Evolutionary conservation across 1,284 basidiomycete genomes (phyloP).

Genomic region (Leccinum subspadiceum): DNA sequence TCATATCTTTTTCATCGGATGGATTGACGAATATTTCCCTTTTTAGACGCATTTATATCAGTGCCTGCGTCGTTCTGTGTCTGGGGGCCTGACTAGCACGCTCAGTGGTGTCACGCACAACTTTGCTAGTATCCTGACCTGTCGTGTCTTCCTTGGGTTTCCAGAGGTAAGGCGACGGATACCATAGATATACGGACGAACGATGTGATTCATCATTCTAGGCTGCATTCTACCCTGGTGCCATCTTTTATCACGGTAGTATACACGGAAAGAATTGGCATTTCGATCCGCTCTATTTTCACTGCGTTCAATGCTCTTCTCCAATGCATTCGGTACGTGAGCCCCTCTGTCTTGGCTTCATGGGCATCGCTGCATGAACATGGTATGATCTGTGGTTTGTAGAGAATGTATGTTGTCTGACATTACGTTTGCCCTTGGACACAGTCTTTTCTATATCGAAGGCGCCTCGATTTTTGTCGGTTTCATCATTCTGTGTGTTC

Average conservation of each 20-base stretch:
- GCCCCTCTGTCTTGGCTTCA: not conserved
- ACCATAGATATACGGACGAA: not conserved
- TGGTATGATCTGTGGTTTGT: not conserved
- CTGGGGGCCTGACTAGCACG: not conserved
- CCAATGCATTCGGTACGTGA: not conserved
- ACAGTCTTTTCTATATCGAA: not conserved
- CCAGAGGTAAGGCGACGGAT: not conserved
- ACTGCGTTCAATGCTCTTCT: not conserved
- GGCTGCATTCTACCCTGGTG: not conserved
- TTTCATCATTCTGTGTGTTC: not conserved
- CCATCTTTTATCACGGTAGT: not conserved
- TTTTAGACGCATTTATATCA: not conserved
- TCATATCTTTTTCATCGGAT: not conserved
- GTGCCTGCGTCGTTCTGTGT: not conserved
- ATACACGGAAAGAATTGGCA: not conserved
- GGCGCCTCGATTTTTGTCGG: not conserved
- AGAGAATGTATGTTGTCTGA: not conserved
- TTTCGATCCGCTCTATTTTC: not conserved
- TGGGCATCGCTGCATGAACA: not conserved
- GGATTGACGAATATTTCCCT: not conserved
- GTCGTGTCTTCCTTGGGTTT: not conserved
- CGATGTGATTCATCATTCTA: not conserved
- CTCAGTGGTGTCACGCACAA: not conserved
- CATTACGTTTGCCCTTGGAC: not conserved
- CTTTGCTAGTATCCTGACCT: not conserved